A percentile compares a stretch with the other conserved stretches of the same genome.
These are phyloP conservation scores for Dryas octopetala DNA, from an alignment of 306 rosid species.

Conservation along the genomic window DNA sequence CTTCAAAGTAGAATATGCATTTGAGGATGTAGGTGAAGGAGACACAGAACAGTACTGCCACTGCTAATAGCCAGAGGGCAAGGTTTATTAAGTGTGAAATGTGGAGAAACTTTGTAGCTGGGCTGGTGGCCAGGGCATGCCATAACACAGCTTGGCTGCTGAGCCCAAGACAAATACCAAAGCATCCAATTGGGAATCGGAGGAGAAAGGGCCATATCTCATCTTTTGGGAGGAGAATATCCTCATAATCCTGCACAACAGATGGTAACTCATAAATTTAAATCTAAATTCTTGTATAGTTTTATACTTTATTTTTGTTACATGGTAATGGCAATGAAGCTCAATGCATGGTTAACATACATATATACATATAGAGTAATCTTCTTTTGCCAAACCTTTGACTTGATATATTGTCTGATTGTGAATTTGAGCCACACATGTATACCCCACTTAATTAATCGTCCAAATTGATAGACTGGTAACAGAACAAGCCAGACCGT, in stretches of 20 bases:
- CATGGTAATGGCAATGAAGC: background rate
- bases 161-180: slow-evolving; percentile 82
- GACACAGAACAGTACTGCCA: slow-evolving; percentile 44
- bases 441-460: no score
- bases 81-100: slow-evolving; percentile 52
- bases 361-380: no score
- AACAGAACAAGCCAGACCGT: no score
- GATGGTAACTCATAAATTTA: background rate
- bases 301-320: background rate
- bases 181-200: slow-evolving; percentile 77
- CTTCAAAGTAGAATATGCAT: slow-evolving; percentile 82
- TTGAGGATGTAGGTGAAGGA: slow-evolving; percentile 65
- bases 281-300: background rate
- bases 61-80: slow-evolving; percentile 59
- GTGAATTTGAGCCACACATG: background rate
- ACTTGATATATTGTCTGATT: background rate
- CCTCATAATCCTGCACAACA: slow-evolving; percentile 59
- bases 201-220: slow-evolving; percentile 88
- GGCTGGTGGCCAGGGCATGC: slow-evolving; percentile 76
- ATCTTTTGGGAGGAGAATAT: slow-evolving; percentile 87
- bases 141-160: slow-evolving; percentile 83
- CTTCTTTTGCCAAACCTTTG: no score
- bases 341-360: background rate
- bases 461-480: no score
- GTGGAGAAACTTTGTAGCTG: slow-evolving; percentile 64